phyloP scores from a whole-genome alignment of 805 yeast genomes.

The Teunomyces kruisii region DNA sequence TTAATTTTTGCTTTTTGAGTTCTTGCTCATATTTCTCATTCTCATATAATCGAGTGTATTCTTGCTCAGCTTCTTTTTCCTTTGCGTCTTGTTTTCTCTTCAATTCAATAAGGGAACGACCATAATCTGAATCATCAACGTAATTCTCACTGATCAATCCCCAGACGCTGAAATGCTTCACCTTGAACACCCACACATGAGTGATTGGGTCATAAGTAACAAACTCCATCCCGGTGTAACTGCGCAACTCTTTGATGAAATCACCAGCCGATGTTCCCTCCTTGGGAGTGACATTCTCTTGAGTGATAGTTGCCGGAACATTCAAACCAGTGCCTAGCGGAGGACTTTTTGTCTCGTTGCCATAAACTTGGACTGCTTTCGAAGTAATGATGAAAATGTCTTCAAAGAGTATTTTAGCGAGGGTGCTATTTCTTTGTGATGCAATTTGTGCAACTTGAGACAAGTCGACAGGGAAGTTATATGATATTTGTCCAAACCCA shows the following conservation, averaged over 20 bases:
- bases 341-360: slow-evolving; percentile 44
- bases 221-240: slow-evolving; percentile 68
- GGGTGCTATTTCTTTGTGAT: slow-evolving; percentile 29
- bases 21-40: slow-evolving; percentile 30
- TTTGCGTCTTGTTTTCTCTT: slow-evolving; percentile 33
- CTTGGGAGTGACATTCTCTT: slow-evolving; percentile 57
- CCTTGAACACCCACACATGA: slow-evolving; percentile 77
- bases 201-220: slow-evolving; percentile 75
- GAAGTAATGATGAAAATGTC: slow-evolving; percentile 40
- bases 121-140: slow-evolving; percentile 12
- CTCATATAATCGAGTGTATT: slow-evolving; percentile 30
- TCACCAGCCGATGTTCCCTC: slow-evolving; percentile 43
- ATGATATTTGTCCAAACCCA: slow-evolving; percentile 68
- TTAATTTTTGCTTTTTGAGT: slow-evolving; percentile 33
- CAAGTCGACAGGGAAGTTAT: slow-evolving; percentile 67
- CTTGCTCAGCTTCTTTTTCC: slow-evolving; percentile 44
- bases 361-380: slow-evolving; percentile 56
- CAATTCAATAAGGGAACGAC: slow-evolving; percentile 33
- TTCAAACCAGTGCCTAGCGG: slow-evolving; percentile 67
- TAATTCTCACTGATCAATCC: slow-evolving; percentile 74
- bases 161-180: slow-evolving; percentile 93
- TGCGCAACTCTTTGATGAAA: slow-evolving; percentile 51
- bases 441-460: slow-evolving; percentile 48
- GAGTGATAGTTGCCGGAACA: slow-evolving; percentile 71
- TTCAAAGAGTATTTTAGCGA: slow-evolving; percentile 42